Conservation (phyloP, 306 rosid genomes). For the Cucurbita pepo region DNA sequence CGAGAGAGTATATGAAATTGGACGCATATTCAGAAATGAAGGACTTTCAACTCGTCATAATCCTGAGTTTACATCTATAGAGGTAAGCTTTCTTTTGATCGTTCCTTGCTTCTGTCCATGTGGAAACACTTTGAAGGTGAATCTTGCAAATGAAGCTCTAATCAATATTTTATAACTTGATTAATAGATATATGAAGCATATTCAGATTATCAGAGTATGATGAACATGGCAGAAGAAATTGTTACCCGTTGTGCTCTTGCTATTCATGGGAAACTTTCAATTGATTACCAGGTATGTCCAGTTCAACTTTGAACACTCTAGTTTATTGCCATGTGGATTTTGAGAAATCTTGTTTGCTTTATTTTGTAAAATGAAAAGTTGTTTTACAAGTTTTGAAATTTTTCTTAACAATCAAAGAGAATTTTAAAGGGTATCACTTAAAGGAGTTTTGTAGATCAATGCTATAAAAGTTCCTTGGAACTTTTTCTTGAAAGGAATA, state of each 20-base stretch:
- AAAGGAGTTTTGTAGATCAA: neutral
- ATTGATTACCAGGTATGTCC: constrained; percentile 71
- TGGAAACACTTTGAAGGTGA: neutral
- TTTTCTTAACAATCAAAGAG: neutral
- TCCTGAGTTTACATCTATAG: constrained; percentile 96
- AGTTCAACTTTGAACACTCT: neutral
- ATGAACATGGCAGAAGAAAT: constrained; percentile 89
- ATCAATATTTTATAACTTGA: constrained; percentile 30
- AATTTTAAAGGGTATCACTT: neutral
- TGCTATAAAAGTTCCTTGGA: neutral
- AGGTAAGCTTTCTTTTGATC: constrained; percentile 35
- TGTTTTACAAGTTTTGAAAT: neutral
- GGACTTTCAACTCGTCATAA: constrained; percentile 97
- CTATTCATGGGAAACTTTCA: constrained; percentile 71
- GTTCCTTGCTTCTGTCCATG: constrained; percentile 9
- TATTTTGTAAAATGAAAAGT: neutral
- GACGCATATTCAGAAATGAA: constrained; percentile 93
- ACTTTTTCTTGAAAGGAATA: neutral
- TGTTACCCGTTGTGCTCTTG: constrained; percentile 76
- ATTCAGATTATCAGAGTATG: constrained; percentile 97
- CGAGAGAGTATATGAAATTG: constrained; percentile 91
- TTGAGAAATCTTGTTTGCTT: neutral
- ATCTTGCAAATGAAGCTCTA: constrained; percentile 17
- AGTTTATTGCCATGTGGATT: neutral
- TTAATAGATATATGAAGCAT: constrained; percentile 90